Conservation (phyloP, 495 filamentous ascomycete genomes). For the Annulohypoxylon moriforme region DNA sequence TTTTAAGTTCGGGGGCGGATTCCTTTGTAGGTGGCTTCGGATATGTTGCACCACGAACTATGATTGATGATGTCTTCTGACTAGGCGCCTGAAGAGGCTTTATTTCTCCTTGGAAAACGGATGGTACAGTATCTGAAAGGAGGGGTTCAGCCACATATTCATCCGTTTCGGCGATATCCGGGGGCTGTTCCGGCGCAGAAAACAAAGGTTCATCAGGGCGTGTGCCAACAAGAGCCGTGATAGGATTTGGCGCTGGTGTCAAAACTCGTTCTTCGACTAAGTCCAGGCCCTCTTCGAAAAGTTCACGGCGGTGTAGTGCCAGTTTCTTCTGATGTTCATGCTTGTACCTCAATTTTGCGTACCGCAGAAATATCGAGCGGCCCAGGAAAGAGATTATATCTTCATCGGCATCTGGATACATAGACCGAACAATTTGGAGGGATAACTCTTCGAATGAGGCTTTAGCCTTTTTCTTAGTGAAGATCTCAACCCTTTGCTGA, state of each 20-base stretch:
- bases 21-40: no score
- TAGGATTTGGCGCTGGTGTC: no score
- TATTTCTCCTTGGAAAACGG: neutral
- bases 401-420: neutral
- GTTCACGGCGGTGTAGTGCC: neutral
- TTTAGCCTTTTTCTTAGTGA: neutral
- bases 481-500: neutral
- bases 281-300: neutral
- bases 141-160: neutral
- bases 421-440: neutral
- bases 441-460: neutral
- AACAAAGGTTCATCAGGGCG: neutral
- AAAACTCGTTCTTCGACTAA: neutral
- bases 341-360: neutral
- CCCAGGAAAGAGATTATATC: neutral
- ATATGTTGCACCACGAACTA: neutral
- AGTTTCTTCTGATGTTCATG: neutral
- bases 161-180: neutral
- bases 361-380: neutral
- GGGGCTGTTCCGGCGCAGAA: neutral
- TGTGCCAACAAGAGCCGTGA: no score
- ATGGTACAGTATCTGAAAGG: constrained; percentile 1
- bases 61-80: constrained; percentile 1
- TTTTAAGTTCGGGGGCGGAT: no score
- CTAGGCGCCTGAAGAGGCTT: neutral